Conservation (phyloP, 2,329 filamentous ascomycete species). For the Nigrospora osmanthi region DNA sequence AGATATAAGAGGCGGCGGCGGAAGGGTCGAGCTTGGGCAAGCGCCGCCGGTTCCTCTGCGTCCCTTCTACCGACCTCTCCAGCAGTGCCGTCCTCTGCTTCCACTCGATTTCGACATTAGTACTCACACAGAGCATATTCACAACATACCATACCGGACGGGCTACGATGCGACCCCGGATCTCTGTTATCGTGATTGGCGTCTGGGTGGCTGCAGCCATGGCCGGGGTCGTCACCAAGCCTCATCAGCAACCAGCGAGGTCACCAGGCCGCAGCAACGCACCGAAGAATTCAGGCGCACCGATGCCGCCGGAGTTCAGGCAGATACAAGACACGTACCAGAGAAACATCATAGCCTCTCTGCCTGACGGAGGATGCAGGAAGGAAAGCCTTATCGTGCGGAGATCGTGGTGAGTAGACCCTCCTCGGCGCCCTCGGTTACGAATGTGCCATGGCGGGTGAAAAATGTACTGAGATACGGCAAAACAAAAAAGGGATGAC, state of each 20-base stretch:
- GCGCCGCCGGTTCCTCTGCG: too few species aligned
- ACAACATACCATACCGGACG: too few species aligned
- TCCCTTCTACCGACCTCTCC: too few species aligned
- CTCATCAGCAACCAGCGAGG: background rate
- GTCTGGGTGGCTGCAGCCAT: background rate
- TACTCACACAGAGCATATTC: too few species aligned
- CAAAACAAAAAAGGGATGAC: constrained; percentile 8
- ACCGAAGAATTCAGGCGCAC: constrained; percentile 1
- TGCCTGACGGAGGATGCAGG: constrained; percentile 6
- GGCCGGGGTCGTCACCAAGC: background rate
- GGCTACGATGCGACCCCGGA: too few species aligned
- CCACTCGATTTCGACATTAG: too few species aligned
- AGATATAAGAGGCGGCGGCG: too few species aligned
- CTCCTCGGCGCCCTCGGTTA: background rate
- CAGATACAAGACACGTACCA: constrained; percentile 9
- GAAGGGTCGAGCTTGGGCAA: too few species aligned
- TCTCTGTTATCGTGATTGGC: background rate
- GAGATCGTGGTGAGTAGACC: constrained; percentile 10
- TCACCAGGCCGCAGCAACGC: background rate
- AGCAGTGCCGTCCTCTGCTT: too few species aligned
- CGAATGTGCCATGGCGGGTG: background rate
- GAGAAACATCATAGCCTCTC: constrained; percentile 6
- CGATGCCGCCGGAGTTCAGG: constrained; percentile 9
- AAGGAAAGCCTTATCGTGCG: constrained; percentile 6
- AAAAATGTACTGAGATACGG: background rate